A percentile compares a stretch with the other conserved stretches of the same genome.
These are phyloP conservation scores for Macadamia integrifolia DNA, from an alignment of 164 flowering plant species.

Conservation along the genomic window DNA sequence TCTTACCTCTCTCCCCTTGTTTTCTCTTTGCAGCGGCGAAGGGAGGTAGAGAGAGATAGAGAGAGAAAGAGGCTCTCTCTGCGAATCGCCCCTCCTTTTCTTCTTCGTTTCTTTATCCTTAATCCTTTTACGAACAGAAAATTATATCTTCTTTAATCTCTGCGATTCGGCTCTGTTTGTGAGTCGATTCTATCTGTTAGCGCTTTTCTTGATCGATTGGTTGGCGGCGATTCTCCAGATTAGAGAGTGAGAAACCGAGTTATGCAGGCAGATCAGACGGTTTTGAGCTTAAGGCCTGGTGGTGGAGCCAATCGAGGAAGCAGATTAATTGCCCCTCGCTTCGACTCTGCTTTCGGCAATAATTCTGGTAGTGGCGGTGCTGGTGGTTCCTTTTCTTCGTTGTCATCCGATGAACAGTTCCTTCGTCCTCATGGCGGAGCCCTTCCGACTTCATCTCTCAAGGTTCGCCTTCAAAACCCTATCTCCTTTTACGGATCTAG, in stretches of 20 bases:
- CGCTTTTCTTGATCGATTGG: conserved; percentile 10
- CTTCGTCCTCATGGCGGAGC: conserved; percentile 42
- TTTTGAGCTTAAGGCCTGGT: conserved; percentile 89
- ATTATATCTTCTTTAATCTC: background rate
- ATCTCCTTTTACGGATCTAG: conserved; percentile 24
- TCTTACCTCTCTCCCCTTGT: background rate
- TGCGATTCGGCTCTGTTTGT: background rate
- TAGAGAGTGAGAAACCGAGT: conserved; percentile 24
- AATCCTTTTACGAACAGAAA: background rate
- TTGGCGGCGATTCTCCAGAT: conserved; percentile 1
- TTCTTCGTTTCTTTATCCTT: background rate
- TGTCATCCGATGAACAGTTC: conserved; percentile 30
- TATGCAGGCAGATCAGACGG: conserved; percentile 96
- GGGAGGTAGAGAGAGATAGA: conserved; percentile 1
- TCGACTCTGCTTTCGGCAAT: conserved; percentile 37
- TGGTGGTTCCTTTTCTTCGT: conserved; percentile 17
- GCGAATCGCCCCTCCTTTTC: background rate
- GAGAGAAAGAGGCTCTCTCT: background rate
- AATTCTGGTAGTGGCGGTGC: conserved; percentile 12
- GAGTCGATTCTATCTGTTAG: background rate
- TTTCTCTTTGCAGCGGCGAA: conserved; percentile 13
- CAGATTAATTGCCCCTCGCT: conserved; percentile 51
- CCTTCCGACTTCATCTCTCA: conserved; percentile 21
- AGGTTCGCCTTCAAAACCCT: conserved; percentile 25
- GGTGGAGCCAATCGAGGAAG: conserved; percentile 66